Conservation (phyloP, 306 rosid species). For the Sechiopsis laciniata region DNA sequence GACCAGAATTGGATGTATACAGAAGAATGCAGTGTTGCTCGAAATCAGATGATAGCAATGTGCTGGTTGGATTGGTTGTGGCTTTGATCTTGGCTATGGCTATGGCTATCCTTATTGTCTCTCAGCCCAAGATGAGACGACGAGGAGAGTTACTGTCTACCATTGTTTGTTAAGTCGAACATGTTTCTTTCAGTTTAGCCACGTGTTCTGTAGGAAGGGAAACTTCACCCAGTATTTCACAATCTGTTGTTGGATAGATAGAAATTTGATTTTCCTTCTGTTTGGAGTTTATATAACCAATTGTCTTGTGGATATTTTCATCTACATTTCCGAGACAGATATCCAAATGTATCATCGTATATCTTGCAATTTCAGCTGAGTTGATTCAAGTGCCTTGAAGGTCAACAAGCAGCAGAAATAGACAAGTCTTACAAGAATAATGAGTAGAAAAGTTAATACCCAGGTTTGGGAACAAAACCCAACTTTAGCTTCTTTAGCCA, state of each 20-base stretch:
- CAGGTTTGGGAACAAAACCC: not conserved
- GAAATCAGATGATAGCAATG: not conserved
- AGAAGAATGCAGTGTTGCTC: slow-evolving; percentile 20
- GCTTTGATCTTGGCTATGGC: slow-evolving; percentile 32
- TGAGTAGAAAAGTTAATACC: not conserved
- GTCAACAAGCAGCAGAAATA: not conserved
- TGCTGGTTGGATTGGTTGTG: slow-evolving; percentile 30
- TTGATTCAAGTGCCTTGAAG: not conserved
- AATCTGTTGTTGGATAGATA: not conserved
- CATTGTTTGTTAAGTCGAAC: slow-evolving; percentile 24
- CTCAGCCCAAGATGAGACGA: slow-evolving; percentile 26
- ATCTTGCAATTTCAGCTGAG: not conserved
- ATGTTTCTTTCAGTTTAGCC: not conserved
- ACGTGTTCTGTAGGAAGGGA: not conserved
- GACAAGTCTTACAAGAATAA: too few relatives aligned
- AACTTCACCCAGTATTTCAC: not conserved
- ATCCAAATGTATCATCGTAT: not conserved
- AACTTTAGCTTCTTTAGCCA: not conserved
- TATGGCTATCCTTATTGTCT: slow-evolving; percentile 33
- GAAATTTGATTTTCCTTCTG: not conserved
- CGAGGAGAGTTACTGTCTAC: slow-evolving; percentile 31
- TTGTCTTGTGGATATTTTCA: not conserved
- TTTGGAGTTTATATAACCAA: not conserved
- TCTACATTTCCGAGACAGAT: not conserved
- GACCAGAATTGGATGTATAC: not conserved